Base-by-base conservation (phyloP, 305 asterid genomes). In the Solanum hybrid region DNA sequence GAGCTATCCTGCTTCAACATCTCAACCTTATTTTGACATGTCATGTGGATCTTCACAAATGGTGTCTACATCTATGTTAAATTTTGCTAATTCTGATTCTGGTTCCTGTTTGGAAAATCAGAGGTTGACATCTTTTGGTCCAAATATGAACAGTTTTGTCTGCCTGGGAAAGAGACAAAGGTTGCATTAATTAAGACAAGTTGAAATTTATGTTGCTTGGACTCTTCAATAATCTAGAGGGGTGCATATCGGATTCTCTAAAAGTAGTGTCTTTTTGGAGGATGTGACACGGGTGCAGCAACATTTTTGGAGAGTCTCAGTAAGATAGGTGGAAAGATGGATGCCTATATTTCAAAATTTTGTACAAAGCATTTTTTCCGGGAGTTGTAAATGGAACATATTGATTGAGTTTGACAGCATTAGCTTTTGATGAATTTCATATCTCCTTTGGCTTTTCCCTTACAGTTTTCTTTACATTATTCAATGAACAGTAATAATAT, bases 1-100 rank as follows among this genome's bases (percentile, higher is more conserved):
- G 39, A 90, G 35, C 84, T 93, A 75, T 57, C 67, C 67, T 57
- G 24, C 69, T 20, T 57, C 69, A 57, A 57, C 69, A 57, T 57
- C 69, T 20, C 69, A 57, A 57, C 69, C 69, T 57, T 57, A 57
- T 88, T 69, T 88, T 51, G 93, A 92, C 89, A 76, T 93, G 91
- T 91, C 93, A 26, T 91, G 93, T 91, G 94, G 93, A 20, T 89
- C 94, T 34, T 81, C 94, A n/a, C 96, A 94, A 76, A 88, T 90
- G 80, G 69, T 88, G 31, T 86, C 96, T 0, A 83, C 89, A 5
- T 89, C 94, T 71, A 81, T 89, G 91, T 24, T 91, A 31, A 92
- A 88, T 86, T 93, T 90, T 51, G 89, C 91, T 4, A 90, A 90
- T 87, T 87, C 89, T 4, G 71, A 88, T 22, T 86, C 89, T 37